Evolutionary conservation across 352 stramenopile species (phyloP).

Genomic region (Globisporangium barbulae): DNA sequence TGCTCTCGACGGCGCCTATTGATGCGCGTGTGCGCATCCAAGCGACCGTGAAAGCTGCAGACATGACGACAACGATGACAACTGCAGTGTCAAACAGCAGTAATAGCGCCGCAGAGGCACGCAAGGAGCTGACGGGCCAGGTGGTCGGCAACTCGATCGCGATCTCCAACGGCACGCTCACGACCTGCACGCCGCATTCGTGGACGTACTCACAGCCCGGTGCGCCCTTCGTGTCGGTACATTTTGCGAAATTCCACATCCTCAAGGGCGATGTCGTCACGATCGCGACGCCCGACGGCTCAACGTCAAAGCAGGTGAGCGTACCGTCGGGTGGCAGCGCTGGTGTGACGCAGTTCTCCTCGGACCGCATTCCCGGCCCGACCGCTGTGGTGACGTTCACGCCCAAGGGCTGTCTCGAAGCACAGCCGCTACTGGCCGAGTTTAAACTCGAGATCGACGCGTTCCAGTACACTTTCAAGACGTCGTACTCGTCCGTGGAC

Average conservation of each 20-base stretch:
- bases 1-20: neutral
- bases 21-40: slow-evolving; percentile 7
- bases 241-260: slow-evolving; percentile 39
- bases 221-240: slow-evolving; percentile 38
- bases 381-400: slow-evolving; percentile 29
- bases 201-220: slow-evolving; percentile 24
- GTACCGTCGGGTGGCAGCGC: neutral
- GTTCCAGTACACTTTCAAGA: slow-evolving; percentile 24
- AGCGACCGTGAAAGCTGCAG: neutral
- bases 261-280: slow-evolving; percentile 26
- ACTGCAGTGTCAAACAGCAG: neutral
- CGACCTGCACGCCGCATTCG: slow-evolving; percentile 16
- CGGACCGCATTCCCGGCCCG: slow-evolving; percentile 21
- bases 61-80: neutral
- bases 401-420: slow-evolving; percentile 10
- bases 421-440: slow-evolving; percentile 9
- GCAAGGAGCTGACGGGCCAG: slow-evolving; percentile 17
- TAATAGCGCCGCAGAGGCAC: neutral
- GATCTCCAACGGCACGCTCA: slow-evolving; percentile 33
- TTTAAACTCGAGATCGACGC: slow-evolving; percentile 33
- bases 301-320: slow-evolving; percentile 18
- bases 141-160: slow-evolving; percentile 30
- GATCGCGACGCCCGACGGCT: slow-evolving; percentile 21
- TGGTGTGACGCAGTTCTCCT: slow-evolving; percentile 33
- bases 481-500: slow-evolving; percentile 14